A percentile compares a stretch with the other conserved stretches of the same genome.
These are phyloP conservation scores for Basidiobolus heterosporus DNA, from an alignment of 371 early-diverging fungal species.

Conservation along the genomic window DNA sequence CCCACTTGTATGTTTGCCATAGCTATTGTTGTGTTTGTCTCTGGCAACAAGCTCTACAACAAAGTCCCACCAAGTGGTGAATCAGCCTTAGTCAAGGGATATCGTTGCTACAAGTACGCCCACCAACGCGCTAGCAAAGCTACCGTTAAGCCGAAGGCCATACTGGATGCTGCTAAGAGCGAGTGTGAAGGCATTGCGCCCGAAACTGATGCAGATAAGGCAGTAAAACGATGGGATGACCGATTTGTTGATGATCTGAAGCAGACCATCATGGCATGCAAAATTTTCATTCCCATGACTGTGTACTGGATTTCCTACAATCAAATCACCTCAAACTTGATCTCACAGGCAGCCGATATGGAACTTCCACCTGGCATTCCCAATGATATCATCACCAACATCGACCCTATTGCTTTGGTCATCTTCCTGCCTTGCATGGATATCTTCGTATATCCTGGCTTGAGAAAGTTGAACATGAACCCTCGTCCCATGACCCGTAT, in stretches of 20 bases:
- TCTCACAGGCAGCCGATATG: constrained; percentile 58
- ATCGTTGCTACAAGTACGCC: constrained; percentile 23
- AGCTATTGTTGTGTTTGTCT: constrained; percentile 31
- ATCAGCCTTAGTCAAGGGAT: constrained; percentile 35
- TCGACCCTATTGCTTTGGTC: constrained; percentile 43
- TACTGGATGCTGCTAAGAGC: constrained; percentile 21
- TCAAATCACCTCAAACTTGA: constrained; percentile 57
- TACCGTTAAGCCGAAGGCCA: constrained; percentile 14
- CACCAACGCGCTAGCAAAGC: constrained; percentile 26
- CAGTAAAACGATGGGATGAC: constrained; percentile 33
- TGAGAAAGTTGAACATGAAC: constrained; percentile 38
- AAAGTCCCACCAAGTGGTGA: constrained; percentile 24
- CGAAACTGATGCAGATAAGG: no score
- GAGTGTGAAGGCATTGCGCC: constrained; percentile 1
- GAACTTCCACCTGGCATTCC: constrained; percentile 28
- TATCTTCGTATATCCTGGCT: constrained; percentile 36
- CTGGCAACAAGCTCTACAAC: constrained; percentile 38
- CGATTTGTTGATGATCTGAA: constrained; percentile 54
- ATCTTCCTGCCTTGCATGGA: constrained; percentile 58
- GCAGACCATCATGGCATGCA: constrained; percentile 42
- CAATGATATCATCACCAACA: constrained; percentile 20
- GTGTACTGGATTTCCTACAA: constrained; percentile 63
- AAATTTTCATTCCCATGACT: constrained; percentile 51
- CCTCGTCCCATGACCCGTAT: constrained; percentile 54
- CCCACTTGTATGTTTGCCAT: constrained; percentile 51